These are phyloP conservation scores for Metarhizium album DNA, from an alignment of 2,329 filamentous ascomycete genomes.

Conservation along the genomic window DNA sequence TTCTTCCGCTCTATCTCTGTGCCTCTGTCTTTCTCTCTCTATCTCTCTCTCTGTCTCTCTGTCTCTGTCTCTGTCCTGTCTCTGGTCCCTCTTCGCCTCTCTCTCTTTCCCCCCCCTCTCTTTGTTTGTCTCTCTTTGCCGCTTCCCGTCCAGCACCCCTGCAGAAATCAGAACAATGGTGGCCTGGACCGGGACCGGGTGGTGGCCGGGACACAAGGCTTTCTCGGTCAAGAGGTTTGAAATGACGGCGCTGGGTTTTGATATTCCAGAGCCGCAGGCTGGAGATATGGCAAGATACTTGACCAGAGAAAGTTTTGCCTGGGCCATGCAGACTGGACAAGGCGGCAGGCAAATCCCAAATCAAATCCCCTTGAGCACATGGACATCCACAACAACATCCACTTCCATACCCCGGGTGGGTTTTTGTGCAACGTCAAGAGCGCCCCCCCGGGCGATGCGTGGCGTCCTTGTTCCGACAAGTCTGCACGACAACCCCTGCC, in stretches of 20 bases:
- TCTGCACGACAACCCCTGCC: constrained; percentile 8
- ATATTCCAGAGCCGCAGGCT: background rate
- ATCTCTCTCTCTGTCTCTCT: too few relatives aligned
- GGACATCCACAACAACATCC: background rate
- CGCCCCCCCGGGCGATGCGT: constrained; percentile 11
- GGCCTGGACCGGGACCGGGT: too few relatives aligned
- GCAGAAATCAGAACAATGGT: background rate
- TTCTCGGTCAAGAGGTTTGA: constrained; percentile 1
- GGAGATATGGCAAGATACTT: background rate
- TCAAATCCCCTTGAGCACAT: background rate
- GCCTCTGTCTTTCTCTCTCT: too few relatives aligned
- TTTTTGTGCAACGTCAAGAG: constrained; percentile 11
- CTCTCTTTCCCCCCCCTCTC: too few relatives aligned
- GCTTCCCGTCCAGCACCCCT: too few relatives aligned
- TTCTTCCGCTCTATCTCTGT: too few relatives aligned
- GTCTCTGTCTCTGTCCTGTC: too few relatives aligned
- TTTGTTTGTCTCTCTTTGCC: too few relatives aligned
- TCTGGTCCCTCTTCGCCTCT: too few relatives aligned
- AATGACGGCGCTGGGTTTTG: background rate
- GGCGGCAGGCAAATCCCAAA: background rate
- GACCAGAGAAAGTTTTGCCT: background rate
- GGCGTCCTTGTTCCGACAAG: constrained; percentile 16
- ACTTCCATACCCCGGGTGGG: constrained; percentile 2
- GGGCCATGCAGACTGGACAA: background rate
- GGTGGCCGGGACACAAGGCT: background rate